These are phyloP conservation scores for Podaxis sp. DNA, from an alignment of 768 basidiomycete species.

Conservation along the genomic window DNA sequence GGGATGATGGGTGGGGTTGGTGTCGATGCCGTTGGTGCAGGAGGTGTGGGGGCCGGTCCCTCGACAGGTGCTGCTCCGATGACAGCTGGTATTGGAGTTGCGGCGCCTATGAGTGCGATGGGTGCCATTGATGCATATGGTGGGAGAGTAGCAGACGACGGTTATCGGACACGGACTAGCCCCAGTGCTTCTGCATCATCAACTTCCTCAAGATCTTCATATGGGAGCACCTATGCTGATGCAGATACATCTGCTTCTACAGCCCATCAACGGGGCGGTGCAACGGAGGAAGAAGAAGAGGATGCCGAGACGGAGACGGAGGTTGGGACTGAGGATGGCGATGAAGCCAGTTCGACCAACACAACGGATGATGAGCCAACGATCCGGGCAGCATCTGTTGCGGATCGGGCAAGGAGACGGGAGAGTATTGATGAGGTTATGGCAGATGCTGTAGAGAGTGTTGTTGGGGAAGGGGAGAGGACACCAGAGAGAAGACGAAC, in stretches of 20 bases:
- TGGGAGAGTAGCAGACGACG: slow-evolving; percentile 33
- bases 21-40: neutral
- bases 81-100: slow-evolving; percentile 2
- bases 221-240: neutral
- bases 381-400: slow-evolving; percentile 44
- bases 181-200: neutral
- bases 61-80: neutral
- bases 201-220: neutral
- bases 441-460: neutral
- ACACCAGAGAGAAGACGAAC: neutral
- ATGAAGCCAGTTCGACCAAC: slow-evolving; percentile 24
- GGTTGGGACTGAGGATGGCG: slow-evolving; percentile 38
- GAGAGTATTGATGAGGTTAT: slow-evolving; percentile 20
- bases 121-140: slow-evolving; percentile 54
- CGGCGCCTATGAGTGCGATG: slow-evolving; percentile 37
- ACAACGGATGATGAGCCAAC: slow-evolving; percentile 83
- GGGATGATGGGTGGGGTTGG: neutral
- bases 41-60: neutral
- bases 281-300: slow-evolving; percentile 12
- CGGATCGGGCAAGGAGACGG: slow-evolving; percentile 22
- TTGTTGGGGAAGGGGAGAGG: neutral
- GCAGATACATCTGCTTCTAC: neutral
- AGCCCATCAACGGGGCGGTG: neutral
- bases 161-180: neutral
- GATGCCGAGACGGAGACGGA: slow-evolving; percentile 33